Evolutionary conservation across 129 eudicot genomes (phyloP), one percentile per base, ranked within the genome.

Genomic region (Erigeron canadensis): DNA sequence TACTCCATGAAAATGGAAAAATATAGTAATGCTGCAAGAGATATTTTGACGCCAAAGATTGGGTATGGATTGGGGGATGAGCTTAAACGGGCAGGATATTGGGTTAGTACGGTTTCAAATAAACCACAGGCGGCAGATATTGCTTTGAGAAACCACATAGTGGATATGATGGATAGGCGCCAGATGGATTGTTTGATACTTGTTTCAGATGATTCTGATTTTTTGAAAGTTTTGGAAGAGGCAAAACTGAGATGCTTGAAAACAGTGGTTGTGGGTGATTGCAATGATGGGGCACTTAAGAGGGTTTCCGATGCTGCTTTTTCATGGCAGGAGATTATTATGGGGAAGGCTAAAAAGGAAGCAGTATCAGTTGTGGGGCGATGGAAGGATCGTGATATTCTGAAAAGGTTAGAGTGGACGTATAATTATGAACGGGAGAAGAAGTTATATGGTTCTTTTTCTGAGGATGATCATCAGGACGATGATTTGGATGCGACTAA

Each of bases 51-150:
- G 8, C 68, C 65, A 11, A 63, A 63, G 39, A 15, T 84, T 8
- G 96, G 96, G 80, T 85, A 87, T 47, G 90, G 96, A 57, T 77
- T 94, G 69, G 87, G 82, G n/a, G 90, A 87, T 21, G 98, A 94
- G 75, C 60, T 94, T n/a, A 82, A 86, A 73, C 83, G 96, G 42
- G 98, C 93, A 0, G 96, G 98, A 8, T 87, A 84, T 79, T 79
- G 89, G 93, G 97, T 87, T 42, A 73, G 81, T 84, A 69, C 72
- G 1, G 90, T 90, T 45, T 75, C 93, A 1, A 84, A 89, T 73
- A 80, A 87, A 71, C 93, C 93, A 1, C 96, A 89, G 67, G 96
- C 90, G 7, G 90, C 87, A 12, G 93, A 84, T 63, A 39, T 76
- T 34, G 93, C 87, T 0, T 76, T 89, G 75, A 82, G 81, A 72